Evolutionary conservation across 768 basidiomycete genomes (phyloP).

Genomic region (Dacryopinax primogenitus): DNA sequence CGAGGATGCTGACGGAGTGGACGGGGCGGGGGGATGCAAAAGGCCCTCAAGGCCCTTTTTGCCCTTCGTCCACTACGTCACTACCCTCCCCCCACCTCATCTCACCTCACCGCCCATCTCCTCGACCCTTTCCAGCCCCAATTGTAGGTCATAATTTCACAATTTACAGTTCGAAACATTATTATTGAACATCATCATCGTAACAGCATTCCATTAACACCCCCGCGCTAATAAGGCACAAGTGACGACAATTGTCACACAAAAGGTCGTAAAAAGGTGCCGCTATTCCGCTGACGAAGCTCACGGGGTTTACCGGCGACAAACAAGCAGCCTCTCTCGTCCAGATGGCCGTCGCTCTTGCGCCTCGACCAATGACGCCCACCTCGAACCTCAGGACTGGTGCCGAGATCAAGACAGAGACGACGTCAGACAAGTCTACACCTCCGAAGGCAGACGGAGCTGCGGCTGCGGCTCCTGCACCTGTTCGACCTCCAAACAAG

Average conservation of each 20-base stretch:
- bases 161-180: no score
- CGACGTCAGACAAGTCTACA: not conserved
- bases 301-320: not conserved
- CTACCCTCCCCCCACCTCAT: no score
- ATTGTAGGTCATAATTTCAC: not conserved
- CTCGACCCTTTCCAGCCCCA: not conserved
- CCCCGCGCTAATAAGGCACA: not conserved
- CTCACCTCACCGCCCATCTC: not conserved
- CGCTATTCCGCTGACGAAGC: not conserved
- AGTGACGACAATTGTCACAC: not conserved
- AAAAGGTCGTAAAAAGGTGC: not conserved
- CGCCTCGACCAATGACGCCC: not conserved
- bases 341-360: slow-evolving; percentile 3
- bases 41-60: not conserved
- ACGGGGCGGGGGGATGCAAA: no score
- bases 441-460: not conserved
- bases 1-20: no score
- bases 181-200: no score
- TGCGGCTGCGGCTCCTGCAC: slow-evolving; percentile 16
- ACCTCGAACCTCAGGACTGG: not conserved
- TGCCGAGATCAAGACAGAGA: not conserved
- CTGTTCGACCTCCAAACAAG: slow-evolving; percentile 20
- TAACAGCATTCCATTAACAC: no score
- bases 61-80: not conserved
- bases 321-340: not conserved